phyloP scores from a whole-genome alignment of 495 filamentous ascomycete species.

The Pseudevernia furfuracea region DNA sequence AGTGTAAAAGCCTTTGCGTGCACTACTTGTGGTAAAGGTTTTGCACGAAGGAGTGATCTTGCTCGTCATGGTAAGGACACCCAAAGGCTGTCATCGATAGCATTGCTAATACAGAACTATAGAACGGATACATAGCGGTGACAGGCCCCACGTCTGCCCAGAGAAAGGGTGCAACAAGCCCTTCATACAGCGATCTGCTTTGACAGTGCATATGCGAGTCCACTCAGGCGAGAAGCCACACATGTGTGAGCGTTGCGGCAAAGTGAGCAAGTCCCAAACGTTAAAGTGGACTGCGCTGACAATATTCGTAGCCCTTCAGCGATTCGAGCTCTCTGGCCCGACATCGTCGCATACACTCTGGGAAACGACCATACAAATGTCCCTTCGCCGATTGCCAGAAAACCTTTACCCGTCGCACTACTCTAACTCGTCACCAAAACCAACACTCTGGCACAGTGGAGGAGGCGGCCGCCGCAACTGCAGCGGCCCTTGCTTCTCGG shows the following conservation, averaged over 20 bases:
- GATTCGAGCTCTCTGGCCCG: conserved; percentile 93
- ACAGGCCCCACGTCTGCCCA: conserved; percentile 89
- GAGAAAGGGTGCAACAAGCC: conserved; percentile 84
- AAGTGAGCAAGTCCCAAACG: conserved; percentile 49
- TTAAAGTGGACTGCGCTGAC: conserved; percentile 25
- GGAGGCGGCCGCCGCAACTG: conserved; percentile 82
- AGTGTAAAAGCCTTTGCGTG: conserved; percentile 84
- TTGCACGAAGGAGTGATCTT: conserved; percentile 89
- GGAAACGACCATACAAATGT: conserved; percentile 94
- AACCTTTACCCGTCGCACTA: conserved; percentile 93
- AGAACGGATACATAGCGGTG: conserved; percentile 94
- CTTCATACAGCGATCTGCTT: conserved; percentile 95
- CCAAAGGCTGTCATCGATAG: background rate
- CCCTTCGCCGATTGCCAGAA: conserved; percentile 97
- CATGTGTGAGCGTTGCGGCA: conserved; percentile 93
- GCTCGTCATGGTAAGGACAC: conserved; percentile 75
- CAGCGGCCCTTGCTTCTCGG: conserved; percentile 65
- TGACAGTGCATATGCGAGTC: conserved; percentile 91
- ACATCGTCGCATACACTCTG: conserved; percentile 91
- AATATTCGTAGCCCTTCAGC: conserved; percentile 73
- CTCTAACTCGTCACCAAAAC: conserved; percentile 90
- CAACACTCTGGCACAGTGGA: conserved; percentile 93
- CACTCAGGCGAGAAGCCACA: conserved; percentile 98
- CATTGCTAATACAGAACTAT: conserved; percentile 29
- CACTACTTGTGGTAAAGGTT: conserved; percentile 81